These are phyloP conservation scores for Erigeron philadelphicus DNA, from an alignment of 140 eudicot genomes.

Conservation along the genomic window DNA sequence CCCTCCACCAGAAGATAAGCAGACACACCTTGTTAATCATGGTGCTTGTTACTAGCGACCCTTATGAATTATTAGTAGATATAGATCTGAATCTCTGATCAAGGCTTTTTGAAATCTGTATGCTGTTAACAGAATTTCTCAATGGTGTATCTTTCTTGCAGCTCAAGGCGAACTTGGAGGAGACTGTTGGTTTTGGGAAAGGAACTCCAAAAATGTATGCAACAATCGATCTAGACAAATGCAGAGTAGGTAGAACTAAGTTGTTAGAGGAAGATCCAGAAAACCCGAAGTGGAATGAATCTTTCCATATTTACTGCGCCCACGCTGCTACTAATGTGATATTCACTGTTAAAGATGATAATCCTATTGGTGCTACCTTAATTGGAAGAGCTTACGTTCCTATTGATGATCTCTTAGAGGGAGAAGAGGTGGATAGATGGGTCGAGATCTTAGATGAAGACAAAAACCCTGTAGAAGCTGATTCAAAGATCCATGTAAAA, in stretches of 20 bases:
- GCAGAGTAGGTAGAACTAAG: conserved; percentile 62
- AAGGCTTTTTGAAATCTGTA: neutral
- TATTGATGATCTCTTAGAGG: conserved; percentile 47
- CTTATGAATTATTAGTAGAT: too few species aligned
- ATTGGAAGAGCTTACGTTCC: conserved; percentile 71
- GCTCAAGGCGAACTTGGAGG: conserved; percentile 47
- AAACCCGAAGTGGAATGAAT: conserved; percentile 65
- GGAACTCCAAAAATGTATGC: conserved; percentile 67
- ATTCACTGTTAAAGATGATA: conserved; percentile 60
- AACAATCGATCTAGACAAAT: conserved; percentile 56
- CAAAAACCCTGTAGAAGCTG: conserved; percentile 46
- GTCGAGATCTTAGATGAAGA: conserved; percentile 51
- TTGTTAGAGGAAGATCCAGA: conserved; percentile 45
- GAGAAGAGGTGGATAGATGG: conserved; percentile 64
- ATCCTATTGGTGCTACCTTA: conserved; percentile 69
- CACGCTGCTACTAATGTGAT: conserved; percentile 54
- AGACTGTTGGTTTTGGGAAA: conserved; percentile 54
- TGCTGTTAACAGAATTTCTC: conserved; percentile 2
- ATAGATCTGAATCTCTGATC: neutral
- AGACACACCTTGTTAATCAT: too few species aligned
- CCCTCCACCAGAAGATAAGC: neutral
- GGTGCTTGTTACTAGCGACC: too few species aligned
- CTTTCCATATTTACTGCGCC: conserved; percentile 69
- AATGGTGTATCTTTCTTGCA: conserved; percentile 26
- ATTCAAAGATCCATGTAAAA: conserved; percentile 52